Conservation (phyloP, 2,329 filamentous ascomycete species). For the Grosmannia clavigera region DNA sequence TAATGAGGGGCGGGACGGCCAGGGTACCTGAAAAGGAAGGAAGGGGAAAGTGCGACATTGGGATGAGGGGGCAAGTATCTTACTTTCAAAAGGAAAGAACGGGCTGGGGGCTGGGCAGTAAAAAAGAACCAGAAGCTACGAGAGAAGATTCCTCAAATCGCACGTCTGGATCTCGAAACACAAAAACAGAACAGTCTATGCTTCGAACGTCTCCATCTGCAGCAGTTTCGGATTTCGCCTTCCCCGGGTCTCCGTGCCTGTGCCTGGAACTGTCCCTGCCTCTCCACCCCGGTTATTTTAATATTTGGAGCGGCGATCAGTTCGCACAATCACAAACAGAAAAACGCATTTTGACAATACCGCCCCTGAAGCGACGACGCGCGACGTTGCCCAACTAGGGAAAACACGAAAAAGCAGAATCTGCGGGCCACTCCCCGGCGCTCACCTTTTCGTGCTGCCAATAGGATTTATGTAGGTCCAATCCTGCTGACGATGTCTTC, state of each 20-base stretch:
- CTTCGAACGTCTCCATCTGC: not conserved
- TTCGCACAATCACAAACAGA: not conserved
- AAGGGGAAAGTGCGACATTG: not conserved
- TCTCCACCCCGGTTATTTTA: conserved; percentile 1
- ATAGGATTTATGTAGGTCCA: not conserved
- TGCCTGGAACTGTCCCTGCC: not conserved
- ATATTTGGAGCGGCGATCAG: not conserved
- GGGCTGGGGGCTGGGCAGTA: too few relatives aligned
- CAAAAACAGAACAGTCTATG: not conserved
- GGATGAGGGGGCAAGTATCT: not conserved
- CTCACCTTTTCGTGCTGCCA: not conserved
- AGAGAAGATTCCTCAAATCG: too few relatives aligned
- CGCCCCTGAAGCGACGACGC: not conserved
- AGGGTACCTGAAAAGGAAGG: conserved; percentile 2
- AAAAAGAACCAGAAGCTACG: too few relatives aligned
- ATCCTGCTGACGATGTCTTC: not conserved
- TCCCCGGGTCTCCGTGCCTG: not conserved
- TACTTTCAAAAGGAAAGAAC: not conserved
- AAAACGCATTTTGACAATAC: not conserved
- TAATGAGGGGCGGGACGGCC: conserved; percentile 9
- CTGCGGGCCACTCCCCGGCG: not conserved
- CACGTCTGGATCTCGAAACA: too few relatives aligned
- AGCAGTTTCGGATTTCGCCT: too few relatives aligned
- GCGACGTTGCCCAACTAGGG: not conserved
- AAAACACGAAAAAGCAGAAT: not conserved